A percentile compares a stretch with the other conserved stretches of the same genome.
phyloP scores from a whole-genome alignment of 2,329 filamentous ascomycete genomes.

The Xylariaceae sp. region DNA sequence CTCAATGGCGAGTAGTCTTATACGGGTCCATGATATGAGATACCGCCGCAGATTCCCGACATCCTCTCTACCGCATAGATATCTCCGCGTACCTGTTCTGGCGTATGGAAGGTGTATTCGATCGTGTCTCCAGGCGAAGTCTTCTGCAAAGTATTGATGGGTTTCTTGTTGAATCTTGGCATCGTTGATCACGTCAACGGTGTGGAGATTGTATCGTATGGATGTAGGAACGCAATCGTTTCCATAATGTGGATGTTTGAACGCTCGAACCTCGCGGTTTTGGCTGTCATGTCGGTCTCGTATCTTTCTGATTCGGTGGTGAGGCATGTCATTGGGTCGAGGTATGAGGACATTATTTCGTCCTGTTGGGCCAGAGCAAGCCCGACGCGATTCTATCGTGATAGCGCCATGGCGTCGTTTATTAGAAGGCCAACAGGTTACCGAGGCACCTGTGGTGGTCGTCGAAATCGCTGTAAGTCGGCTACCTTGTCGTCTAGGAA shows the following conservation, averaged over 20 bases:
- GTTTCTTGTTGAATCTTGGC: constrained; percentile 32
- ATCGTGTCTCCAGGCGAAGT: constrained; percentile 40
- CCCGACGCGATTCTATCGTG: constrained; percentile 60
- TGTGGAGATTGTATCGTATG: constrained; percentile 48
- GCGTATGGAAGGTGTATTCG: constrained; percentile 41
- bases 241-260: constrained; percentile 52
- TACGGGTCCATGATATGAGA: constrained; percentile 44
- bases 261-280: constrained; percentile 48
- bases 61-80: constrained; percentile 34
- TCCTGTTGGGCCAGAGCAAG: constrained; percentile 62
- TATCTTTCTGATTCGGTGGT: constrained; percentile 39
- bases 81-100: constrained; percentile 39
- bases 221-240: constrained; percentile 43
- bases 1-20: constrained; percentile 36
- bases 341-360: constrained; percentile 42
- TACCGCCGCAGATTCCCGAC: constrained; percentile 40
- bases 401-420: constrained; percentile 40
- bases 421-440: constrained; percentile 37
- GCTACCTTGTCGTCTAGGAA: constrained; percentile 59
- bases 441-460: constrained; percentile 39
- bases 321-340: constrained; percentile 24
- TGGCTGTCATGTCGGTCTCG: constrained; percentile 45
- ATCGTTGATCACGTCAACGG: constrained; percentile 56
- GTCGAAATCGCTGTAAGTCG: constrained; percentile 26
- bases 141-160: constrained; percentile 41